Base-by-base conservation (phyloP, 768 basidiomycete genomes). In the Tricholoma sp. region DNA sequence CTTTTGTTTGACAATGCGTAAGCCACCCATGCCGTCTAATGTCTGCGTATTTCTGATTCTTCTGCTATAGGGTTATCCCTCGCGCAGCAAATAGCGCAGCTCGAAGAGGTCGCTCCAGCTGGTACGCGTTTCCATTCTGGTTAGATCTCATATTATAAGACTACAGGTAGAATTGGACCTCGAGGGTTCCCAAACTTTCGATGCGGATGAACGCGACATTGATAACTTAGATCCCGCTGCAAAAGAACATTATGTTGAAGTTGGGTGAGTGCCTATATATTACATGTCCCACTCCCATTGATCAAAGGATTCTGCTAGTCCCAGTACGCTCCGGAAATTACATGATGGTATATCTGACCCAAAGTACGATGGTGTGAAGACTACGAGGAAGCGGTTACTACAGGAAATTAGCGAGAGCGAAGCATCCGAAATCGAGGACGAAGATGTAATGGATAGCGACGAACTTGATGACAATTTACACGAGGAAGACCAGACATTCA, bases 171-270 rank as follows among this genome's bases (percentile, higher is more conserved):
- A 91, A 65, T 77, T 83, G 64, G 90, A 94, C 69, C 87, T 86
- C 10, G 92, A 94, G 68, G 84, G 86, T 60, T 66, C 79, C 61
- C 83, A 83, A 33, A 82, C 80, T 48, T 74, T 76, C 57, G 80
- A 75, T 32, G 66, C 70, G 17, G 76, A 81, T 61, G 69, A 73
- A 48, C 75, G 80, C 37, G 74, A 77, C 58, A 71, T 67, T 17
- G 65, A 65, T 50, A 59, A 59, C 44, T 66, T 53, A 33, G 68
- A 79, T 42, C 59, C 69, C 37, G 75, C 72, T 10, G 64, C 74
- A 0, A 77, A 87, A 63, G 86, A 86, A 62, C 94, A 96, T 70
- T 97, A 96, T 69, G 65, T 92, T 42, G 84, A 89, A 63, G 90
- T 95, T 37, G 91, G 90, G 90, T 93, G 68, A 58, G 82, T 72